A percentile compares a stretch with the other conserved stretches of the same genome.
Conservation (phyloP, 1,139 yeast genomes). For the Tardiomyces depauwii region DNA sequence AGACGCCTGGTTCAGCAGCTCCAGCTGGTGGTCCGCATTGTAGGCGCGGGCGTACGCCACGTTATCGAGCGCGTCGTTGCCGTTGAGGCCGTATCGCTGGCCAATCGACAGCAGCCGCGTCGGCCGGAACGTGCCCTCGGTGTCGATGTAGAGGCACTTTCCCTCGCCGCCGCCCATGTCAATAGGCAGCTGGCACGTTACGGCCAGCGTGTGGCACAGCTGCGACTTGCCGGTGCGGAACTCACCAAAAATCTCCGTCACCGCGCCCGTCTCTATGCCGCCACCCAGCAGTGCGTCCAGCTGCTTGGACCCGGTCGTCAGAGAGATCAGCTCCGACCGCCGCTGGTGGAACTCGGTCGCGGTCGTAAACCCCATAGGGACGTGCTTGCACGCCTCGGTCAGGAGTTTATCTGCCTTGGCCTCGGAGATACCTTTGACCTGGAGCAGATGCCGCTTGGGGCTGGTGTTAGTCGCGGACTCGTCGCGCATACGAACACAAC, state of each 20-base stretch:
- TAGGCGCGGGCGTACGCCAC: conserved; percentile 97
- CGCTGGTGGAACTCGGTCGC: conserved; percentile 92
- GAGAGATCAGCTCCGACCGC: conserved; percentile 79
- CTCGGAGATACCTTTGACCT: conserved; percentile 88
- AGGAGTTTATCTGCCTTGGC: conserved; percentile 85
- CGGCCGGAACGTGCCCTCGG: conserved; percentile 96
- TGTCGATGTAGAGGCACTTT: conserved; percentile 88
- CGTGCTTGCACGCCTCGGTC: conserved; percentile 73
- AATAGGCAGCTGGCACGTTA: conserved; percentile 91
- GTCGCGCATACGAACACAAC: not conserved
- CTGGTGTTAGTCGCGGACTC: not conserved
- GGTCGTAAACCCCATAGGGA: conserved; percentile 95
- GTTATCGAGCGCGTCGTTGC: conserved; percentile 90
- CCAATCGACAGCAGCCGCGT: conserved; percentile 84
- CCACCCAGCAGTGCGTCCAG: conserved; percentile 91
- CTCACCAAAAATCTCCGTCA: conserved; percentile 95
- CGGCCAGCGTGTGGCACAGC: conserved; percentile 91
- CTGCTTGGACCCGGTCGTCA: conserved; percentile 93
- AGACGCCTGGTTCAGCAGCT: conserved; percentile 80
- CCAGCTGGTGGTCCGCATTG: conserved; percentile 92
- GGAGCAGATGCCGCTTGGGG: conserved; percentile 64
- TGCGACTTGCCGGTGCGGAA: conserved; percentile 97
- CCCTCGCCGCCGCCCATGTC: conserved; percentile 99
- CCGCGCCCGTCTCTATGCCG: conserved; percentile 94
- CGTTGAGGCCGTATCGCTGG: conserved; percentile 81